Base-by-base conservation (phyloP, 768 basidiomycete species). In the Dioszegia aurantiaca region DNA sequence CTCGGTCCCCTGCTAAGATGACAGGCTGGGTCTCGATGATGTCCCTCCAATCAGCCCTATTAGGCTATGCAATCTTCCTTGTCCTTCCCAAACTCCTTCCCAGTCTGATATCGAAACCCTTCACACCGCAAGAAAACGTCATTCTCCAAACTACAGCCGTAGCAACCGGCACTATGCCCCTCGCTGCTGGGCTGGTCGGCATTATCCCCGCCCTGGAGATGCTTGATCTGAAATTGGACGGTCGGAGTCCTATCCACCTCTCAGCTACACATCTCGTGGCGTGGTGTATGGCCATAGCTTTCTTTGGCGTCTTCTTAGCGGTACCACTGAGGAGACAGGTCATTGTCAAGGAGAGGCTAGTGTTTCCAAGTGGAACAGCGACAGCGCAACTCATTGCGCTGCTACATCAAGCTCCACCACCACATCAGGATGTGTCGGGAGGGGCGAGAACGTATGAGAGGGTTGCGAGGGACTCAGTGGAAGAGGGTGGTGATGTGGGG, bases 271-370 rank as follows among this genome's bases (percentile, higher is more conserved):
- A 84, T 27, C 83, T 89, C 21, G 79, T 92, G 21, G 83, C 82
- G 4, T 98, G 94, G 94, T 92, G 89, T 11, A 86, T 84, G 61
- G 89, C 87, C 5, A 83, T 94, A 26, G 93, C 93, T 3, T 98
- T 92, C 79, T 98, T 97, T 77, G 94, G 93, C 84, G 93, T 97
- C n/a, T 94, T 97, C 76, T 81, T 98, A 40, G 94, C 94, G 1
- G 90, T 92, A 16, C 94, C 93, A 6, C 83, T 98, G 27, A 85
- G 94, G 45, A 89, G 89, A 72, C 92, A 95, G 84, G 91, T 94
- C 88, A 91, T 98, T 58, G 85, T 98, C 40, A 87, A 93, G 72
- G 94, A 98, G 76, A 86, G 94, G 75, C 84, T 98, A 3, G 81
- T 88, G 2, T 98, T 98, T 67, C 94, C 94, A 1, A 91, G 89